Evolutionary conservation across 306 rosid species (phyloP).

Genomic region (Cyamopsis tetragonoloba): DNA sequence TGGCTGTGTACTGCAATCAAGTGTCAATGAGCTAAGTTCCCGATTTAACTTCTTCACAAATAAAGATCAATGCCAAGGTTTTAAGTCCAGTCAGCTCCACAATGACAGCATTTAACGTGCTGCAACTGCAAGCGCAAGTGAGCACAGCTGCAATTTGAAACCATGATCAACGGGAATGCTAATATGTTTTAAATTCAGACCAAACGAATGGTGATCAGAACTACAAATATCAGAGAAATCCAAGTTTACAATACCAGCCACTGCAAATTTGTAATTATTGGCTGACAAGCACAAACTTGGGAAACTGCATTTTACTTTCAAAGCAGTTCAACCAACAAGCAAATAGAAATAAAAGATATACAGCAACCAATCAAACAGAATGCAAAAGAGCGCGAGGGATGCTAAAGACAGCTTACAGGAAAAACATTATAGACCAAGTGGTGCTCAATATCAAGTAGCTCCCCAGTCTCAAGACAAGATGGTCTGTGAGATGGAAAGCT

Average conservation of each 20-base stretch:
- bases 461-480: conserved; percentile 84
- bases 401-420: conserved; percentile 48
- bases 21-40: neutral
- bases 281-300: neutral
- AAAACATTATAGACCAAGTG: conserved; percentile 70
- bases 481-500: conserved; percentile 90
- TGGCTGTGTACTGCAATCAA: neutral
- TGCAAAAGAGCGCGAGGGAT: neutral
- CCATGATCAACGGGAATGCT: too few relatives aligned
- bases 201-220: neutral
- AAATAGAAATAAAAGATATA: neutral
- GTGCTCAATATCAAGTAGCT: conserved; percentile 87
- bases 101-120: too few relatives aligned
- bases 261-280: neutral
- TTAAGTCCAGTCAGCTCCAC: too few relatives aligned
- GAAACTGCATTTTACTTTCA: neutral
- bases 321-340: neutral
- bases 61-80: too few relatives aligned
- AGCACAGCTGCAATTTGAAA: too few relatives aligned
- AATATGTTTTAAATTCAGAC: neutral
- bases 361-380: neutral
- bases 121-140: too few relatives aligned
- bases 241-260: neutral
- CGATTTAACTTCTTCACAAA: neutral
- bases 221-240: neutral